Base-by-base conservation (phyloP, 2,329 filamentous ascomycete species). In the Neurospora sp. region DNA sequence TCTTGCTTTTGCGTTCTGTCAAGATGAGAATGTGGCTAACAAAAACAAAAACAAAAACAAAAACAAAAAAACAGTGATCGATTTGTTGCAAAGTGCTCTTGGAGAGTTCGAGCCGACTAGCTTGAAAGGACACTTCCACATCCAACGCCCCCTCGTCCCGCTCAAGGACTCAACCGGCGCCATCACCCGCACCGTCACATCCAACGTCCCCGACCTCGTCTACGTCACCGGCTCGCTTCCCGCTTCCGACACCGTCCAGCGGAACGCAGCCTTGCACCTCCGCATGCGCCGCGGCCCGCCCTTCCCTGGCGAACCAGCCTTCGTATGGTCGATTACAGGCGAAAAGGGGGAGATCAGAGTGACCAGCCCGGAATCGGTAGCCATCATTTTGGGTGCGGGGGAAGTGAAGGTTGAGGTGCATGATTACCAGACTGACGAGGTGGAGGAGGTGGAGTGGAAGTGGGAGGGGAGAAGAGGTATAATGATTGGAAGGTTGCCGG, bases 301-400 rank as follows among this genome's bases (percentile, higher is more conserved):
- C 0, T 87, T 87, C 75, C 81, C 81, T 0, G 82, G 79, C 1
- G 81, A 83, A 0, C 80, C 83, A 0, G 79, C 77, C 1, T 74
- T 86, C 0, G 76, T 81, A 0, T 88, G 86, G 83, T 81, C 79
- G 6, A 82, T 89, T 46, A 79, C 82, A 65, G 85, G 86, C 23
- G 82, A 84, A 68, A 82, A 81, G 71, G 85, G 84, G 0, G 84
- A 87, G 76, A 78, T 87, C 4, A 77, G 82, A 15, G 73, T 86
- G 2, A 57, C 23, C 23, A 57, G 46, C 23, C 1, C 11, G 0
- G 46, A 57, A 15, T 57, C 46, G 10, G 23, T 57, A 6, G 12
- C 46, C 0, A 57, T 57, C 11, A 8, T 57, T 8, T 8, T 17
- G 23, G 46, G 46, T 0, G 6, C 12, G 6, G 23, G 46, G 46